Evolutionary conservation across 2,329 filamentous ascomycete genomes (phyloP), one percentile per base, ranked within the genome.

Genomic region (Hirsutella minnesotensis): DNA sequence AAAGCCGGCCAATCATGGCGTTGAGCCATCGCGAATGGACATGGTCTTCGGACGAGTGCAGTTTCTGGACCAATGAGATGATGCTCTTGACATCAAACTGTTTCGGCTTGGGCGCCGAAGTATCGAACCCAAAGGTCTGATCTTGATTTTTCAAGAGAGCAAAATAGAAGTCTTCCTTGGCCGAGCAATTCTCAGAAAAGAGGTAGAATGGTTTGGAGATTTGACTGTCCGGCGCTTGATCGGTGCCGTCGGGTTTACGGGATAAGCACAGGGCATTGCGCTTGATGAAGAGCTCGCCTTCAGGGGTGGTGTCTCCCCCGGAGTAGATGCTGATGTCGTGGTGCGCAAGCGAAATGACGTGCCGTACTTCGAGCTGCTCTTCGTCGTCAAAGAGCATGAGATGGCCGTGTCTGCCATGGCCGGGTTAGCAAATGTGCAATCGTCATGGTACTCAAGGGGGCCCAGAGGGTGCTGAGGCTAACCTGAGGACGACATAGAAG

Each of bases 151-250:
- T 80, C 33, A 98, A 69, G 52, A 98, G 70, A 12, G 90, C 85
- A 62, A 95, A 90, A 61, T 98, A 98, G 63, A 98, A 96, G 59
- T 98, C 92, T 62, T 98, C 92, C 61, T 98, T 98, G 38, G 92
- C 87, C 0, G 89, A 95, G 59, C 86, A 86, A 55, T 94, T 95
- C 51, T 96, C 88, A 0, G 86, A 94, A 62, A 96, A 98, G 4
- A 98, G 70, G 56, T 81, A 96, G 64, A 95, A 96, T 0, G 92
- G 88, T 51, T 86, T 89, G 7, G 86, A 81, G 3, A 74, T 56
- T 29, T 68, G 69, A 31, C 61, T 66, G 48, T 81, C 77, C 3
- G 75, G 72, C 3, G 71, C 65, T 22, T 71, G 53, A 15, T 81
- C 77, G 21, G 67, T 65, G 21, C 68, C 68, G 27, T 73, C 69